These are phyloP conservation scores for Cladosporium sp. DNA, from an alignment of 2,329 filamentous ascomycete genomes.

Conservation along the genomic window DNA sequence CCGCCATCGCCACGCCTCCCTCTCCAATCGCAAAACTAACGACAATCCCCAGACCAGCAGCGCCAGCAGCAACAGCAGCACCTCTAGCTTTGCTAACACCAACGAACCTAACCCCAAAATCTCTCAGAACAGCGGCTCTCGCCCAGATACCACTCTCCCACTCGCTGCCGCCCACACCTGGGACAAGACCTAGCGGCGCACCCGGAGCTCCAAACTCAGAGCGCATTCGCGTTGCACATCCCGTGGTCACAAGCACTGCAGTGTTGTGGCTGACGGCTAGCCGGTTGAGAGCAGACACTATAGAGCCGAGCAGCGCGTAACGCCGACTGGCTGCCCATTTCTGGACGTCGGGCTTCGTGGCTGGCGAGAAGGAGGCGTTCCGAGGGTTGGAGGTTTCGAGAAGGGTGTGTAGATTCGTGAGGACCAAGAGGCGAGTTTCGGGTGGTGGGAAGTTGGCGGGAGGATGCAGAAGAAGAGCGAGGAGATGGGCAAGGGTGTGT, in stretches of 20 bases:
- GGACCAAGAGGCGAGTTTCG: slow-evolving; percentile 68
- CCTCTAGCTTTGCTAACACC: slow-evolving; percentile 50
- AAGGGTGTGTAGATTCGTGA: slow-evolving; percentile 77
- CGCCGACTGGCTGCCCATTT: slow-evolving; percentile 53
- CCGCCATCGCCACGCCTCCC: slow-evolving; percentile 24
- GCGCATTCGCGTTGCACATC: slow-evolving; percentile 80
- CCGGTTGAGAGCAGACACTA: slow-evolving; percentile 64
- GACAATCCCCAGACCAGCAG: slow-evolving; percentile 48
- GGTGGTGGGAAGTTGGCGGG: slow-evolving; percentile 60
- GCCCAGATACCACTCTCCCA: slow-evolving; percentile 81
- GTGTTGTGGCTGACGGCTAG: slow-evolving; percentile 73
- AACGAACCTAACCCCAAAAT: slow-evolving; percentile 56
- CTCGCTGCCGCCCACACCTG: slow-evolving; percentile 71
- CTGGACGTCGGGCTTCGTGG: slow-evolving; percentile 47
- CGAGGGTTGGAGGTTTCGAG: slow-evolving; percentile 54
- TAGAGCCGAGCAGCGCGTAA: slow-evolving; percentile 66
- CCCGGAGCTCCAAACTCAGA: slow-evolving; percentile 34
- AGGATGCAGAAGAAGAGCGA: slow-evolving; percentile 73
- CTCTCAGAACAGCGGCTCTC: slow-evolving; percentile 75
- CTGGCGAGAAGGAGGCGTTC: slow-evolving; percentile 30
- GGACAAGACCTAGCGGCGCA: slow-evolving; percentile 59
- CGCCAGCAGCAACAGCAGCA: slow-evolving; percentile 43
- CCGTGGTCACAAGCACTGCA: slow-evolving; percentile 74
- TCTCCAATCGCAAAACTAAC: slow-evolving; percentile 52
- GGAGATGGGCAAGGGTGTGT: slow-evolving; percentile 62